Evolutionary conservation across 2,329 filamentous ascomycete genomes (phyloP).

Genomic region (Arachnopeziza araneosa): DNA sequence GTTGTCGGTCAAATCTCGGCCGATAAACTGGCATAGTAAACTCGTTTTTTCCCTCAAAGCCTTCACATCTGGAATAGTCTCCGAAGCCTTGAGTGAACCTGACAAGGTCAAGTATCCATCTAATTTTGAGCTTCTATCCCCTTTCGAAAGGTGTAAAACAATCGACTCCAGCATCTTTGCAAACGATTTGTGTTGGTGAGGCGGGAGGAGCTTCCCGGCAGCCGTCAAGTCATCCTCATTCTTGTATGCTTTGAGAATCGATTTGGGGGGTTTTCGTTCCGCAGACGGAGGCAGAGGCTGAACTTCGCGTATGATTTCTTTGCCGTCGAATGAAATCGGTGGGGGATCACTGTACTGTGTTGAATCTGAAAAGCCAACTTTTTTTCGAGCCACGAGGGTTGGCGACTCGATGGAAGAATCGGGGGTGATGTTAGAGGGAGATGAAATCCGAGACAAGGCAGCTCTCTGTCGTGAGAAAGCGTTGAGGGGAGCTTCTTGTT

Average conservation of each 20-base stretch:
- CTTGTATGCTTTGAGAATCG: conserved; percentile 74
- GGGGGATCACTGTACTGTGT: conserved; percentile 48
- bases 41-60: conserved; percentile 71
- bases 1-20: conserved; percentile 66
- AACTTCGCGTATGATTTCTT: conserved; percentile 2
- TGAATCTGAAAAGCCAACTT: conserved; percentile 59
- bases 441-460: not conserved
- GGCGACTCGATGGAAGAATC: not conserved
- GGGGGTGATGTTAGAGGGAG: not conserved
- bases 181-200: conserved; percentile 49
- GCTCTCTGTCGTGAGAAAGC: not conserved
- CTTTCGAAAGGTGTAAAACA: conserved; percentile 71
- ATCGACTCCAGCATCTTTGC: conserved; percentile 80
- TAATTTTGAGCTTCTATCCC: conserved; percentile 64
- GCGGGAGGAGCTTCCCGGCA: conserved; percentile 19
- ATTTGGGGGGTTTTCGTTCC: conserved; percentile 54
- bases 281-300: conserved; percentile 23
- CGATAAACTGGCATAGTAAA: conserved; percentile 74
- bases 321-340: conserved; percentile 13
- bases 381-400: conserved; percentile 32
- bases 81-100: conserved; percentile 71
- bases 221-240: conserved; percentile 23
- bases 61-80: conserved; percentile 70
- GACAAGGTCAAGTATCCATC: conserved; percentile 84
- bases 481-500: not conserved